A percentile compares a stretch with the other conserved stretches of the same genome.
Evolutionary conservation across 129 eudicot species (phyloP).

Genomic region (Rutidosis leptorrhynchoides): DNA sequence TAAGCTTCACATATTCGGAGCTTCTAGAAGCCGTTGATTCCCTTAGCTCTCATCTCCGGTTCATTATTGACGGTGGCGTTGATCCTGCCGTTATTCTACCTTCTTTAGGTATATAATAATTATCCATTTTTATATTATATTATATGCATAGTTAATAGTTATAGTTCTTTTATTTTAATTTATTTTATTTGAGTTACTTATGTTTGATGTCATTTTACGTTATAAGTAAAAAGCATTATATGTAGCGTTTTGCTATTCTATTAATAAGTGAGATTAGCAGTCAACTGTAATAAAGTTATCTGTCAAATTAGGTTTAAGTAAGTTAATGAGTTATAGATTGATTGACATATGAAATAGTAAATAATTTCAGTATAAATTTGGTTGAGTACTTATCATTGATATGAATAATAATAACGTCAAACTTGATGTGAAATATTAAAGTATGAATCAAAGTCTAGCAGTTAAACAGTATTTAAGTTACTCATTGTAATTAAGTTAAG

Average conservation of each 20-base stretch:
- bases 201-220: not conserved
- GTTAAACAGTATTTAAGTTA: not conserved
- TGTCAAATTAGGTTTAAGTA: not conserved
- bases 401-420: too few relatives aligned
- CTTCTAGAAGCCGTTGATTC: slow-evolving; percentile 58
- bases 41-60: slow-evolving; percentile 56
- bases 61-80: slow-evolving; percentile 50
- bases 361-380: not conserved
- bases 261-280: not conserved
- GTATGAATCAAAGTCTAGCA: not conserved
- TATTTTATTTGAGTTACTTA: not conserved
- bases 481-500: slow-evolving; percentile 32
- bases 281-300: not conserved
- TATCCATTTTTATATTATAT: not conserved
- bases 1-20: slow-evolving; percentile 62
- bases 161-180: too few relatives aligned
- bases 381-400: not conserved
- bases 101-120: not conserved
- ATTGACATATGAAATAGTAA: not conserved
- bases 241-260: too few relatives aligned
- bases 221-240: not conserved
- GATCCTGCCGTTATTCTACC: slow-evolving; percentile 48
- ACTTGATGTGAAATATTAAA: too few relatives aligned
- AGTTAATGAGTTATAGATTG: not conserved
- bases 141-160: too few relatives aligned